A percentile compares a stretch with the other conserved stretches of the same genome.
phyloP scores from a whole-genome alignment of 1,284 basidiomycete species.

The Vanrija humicola region DNA sequence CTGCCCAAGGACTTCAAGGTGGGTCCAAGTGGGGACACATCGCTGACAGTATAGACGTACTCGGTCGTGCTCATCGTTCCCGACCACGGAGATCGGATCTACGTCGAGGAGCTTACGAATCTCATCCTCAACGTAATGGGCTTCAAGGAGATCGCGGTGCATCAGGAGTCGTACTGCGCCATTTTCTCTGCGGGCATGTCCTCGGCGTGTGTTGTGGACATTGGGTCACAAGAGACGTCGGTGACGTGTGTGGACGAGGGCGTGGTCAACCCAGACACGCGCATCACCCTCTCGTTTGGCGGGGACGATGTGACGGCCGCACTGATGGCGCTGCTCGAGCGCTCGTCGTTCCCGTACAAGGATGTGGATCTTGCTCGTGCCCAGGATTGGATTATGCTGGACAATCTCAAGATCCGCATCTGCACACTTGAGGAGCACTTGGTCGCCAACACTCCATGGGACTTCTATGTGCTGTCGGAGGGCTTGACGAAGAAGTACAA shows the following conservation, averaged over 20 bases:
- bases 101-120: slow-evolving; percentile 74
- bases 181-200: slow-evolving; percentile 94
- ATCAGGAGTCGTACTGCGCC: slow-evolving; percentile 91
- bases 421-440: slow-evolving; percentile 84
- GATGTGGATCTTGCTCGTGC: slow-evolving; percentile 69
- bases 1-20: slow-evolving; percentile 60
- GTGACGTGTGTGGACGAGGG: slow-evolving; percentile 97
- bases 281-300: slow-evolving; percentile 80
- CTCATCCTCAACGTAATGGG: slow-evolving; percentile 76
- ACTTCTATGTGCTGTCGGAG: slow-evolving; percentile 78
- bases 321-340: slow-evolving; percentile 71
- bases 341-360: slow-evolving; percentile 83
- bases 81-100: slow-evolving; percentile 81
- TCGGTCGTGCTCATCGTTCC: slow-evolving; percentile 88
- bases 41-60: slow-evolving; percentile 59
- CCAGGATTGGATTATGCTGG: slow-evolving; percentile 84
- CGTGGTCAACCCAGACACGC: slow-evolving; percentile 79
- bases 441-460: slow-evolving; percentile 81
- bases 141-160: slow-evolving; percentile 84
- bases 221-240: slow-evolving; percentile 79
- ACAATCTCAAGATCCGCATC: slow-evolving; percentile 75
- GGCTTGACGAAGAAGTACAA: slow-evolving; percentile 80
- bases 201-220: slow-evolving; percentile 90
- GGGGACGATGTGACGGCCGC: slow-evolving; percentile 92
- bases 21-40: slow-evolving; percentile 4